These are phyloP conservation scores for Tolypocladium sp. DNA, from an alignment of 2,329 filamentous ascomycete species.

Conservation along the genomic window DNA sequence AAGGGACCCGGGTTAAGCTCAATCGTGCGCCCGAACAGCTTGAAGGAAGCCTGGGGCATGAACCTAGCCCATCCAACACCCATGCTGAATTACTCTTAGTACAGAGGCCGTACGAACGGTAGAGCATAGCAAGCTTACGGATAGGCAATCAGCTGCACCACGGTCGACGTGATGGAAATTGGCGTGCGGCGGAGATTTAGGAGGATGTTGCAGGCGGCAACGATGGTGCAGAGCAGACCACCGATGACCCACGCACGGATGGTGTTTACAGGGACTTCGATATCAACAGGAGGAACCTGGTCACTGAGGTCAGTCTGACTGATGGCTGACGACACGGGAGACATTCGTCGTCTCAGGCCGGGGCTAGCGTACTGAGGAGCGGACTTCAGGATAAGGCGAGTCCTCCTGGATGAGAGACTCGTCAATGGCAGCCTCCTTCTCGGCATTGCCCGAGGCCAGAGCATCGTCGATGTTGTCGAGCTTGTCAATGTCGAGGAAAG, in stretches of 20 bases:
- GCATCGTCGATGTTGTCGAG: slow-evolving; percentile 41
- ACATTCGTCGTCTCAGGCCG: no score
- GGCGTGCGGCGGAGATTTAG: slow-evolving; percentile 40
- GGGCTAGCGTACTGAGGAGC: slow-evolving; percentile 9
- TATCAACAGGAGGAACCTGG: slow-evolving; percentile 30
- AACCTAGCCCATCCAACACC: slow-evolving; percentile 21
- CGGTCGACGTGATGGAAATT: slow-evolving; percentile 41
- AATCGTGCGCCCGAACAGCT: slow-evolving; percentile 19
- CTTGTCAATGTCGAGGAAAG: slow-evolving; percentile 43
- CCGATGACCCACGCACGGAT: slow-evolving; percentile 54
- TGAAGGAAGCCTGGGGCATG: slow-evolving; percentile 20
- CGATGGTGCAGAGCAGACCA: slow-evolving; percentile 45
- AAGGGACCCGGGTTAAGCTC: slow-evolving; percentile 30
- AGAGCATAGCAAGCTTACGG: slow-evolving; percentile 16
- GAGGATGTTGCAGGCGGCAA: slow-evolving; percentile 46
- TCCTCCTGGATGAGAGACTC: slow-evolving; percentile 40
- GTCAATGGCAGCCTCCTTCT: slow-evolving; percentile 35
- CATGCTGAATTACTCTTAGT: slow-evolving; percentile 7
- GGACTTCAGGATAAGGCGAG: slow-evolving; percentile 26
- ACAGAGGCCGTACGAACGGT: not conserved
- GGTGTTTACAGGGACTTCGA: slow-evolving; percentile 45
- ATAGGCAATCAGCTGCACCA: slow-evolving; percentile 45
- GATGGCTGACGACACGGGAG: not conserved
- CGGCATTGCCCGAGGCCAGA: slow-evolving; percentile 31
- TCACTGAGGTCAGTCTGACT: not conserved